phyloP scores from a whole-genome alignment of 805 yeast species.

The Wickerhamomyces chaumierensis region DNA sequence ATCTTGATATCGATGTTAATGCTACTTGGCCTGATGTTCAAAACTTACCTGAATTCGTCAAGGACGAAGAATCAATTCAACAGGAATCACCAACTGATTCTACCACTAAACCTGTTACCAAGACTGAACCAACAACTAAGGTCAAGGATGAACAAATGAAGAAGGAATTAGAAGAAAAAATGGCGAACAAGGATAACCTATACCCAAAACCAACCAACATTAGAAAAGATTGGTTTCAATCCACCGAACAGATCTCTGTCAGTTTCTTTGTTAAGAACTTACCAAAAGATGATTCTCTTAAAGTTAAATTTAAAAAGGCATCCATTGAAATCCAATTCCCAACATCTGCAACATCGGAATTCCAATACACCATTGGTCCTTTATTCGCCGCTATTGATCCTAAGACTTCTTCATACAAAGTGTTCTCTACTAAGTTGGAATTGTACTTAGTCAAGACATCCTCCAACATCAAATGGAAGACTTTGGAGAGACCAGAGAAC shows the following conservation, averaged over 20 bases:
- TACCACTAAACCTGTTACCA: no score
- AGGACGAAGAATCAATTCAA: not conserved
- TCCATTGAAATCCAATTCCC: conserved; percentile 36
- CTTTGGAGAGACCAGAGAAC: conserved; percentile 22
- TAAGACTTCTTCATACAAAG: conserved; percentile 30
- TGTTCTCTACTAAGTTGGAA: conserved; percentile 70
- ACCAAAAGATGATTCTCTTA: conserved; percentile 33
- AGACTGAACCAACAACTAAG: not conserved
- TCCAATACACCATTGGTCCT: conserved; percentile 43
- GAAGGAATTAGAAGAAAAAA: conserved; percentile 13
- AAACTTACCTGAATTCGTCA: not conserved
- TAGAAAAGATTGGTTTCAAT: conserved; percentile 69
- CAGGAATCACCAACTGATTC: not conserved
- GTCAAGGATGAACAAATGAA: conserved; percentile 5
- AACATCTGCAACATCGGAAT: conserved; percentile 39
- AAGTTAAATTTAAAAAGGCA: conserved; percentile 26
- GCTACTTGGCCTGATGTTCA: not conserved
- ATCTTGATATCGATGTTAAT: conserved; percentile 1
- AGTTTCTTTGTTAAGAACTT: conserved; percentile 64
- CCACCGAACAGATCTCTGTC: conserved; percentile 41
- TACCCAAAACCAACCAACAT: conserved; percentile 21
- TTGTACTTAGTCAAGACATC: conserved; percentile 39
- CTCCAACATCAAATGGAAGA: conserved; percentile 38
- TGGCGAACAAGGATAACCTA: conserved; percentile 14
- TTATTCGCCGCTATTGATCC: conserved; percentile 41